A percentile compares a stretch with the other conserved stretches of the same genome.
Evolutionary conservation across 257 asterid species (phyloP).

Genomic region (Thymus quinquecostatus): DNA sequence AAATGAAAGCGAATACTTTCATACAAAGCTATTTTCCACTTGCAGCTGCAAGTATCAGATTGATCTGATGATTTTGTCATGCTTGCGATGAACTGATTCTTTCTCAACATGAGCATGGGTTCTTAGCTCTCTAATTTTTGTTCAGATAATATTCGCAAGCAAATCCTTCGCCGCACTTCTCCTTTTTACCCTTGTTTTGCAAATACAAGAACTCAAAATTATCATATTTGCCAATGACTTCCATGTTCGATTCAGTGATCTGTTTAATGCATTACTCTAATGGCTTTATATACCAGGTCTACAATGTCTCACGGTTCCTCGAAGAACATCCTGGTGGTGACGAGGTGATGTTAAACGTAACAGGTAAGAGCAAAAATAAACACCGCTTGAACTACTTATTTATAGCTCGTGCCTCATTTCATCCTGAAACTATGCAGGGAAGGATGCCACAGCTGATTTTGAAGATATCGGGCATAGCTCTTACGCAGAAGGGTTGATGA

Average conservation of each 20-base stretch:
- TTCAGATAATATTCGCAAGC: not conserved
- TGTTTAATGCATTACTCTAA: not conserved
- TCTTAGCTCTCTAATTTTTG: not conserved
- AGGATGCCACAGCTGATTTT: constrained; percentile 65
- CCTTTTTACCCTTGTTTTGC: not conserved
- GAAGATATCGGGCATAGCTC: constrained; percentile 72
- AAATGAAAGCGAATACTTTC: not conserved
- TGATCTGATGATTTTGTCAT: too few species aligned
- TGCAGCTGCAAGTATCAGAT: not conserved
- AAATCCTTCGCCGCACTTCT: not conserved
- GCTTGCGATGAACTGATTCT: not conserved
- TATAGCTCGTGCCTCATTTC: not conserved
- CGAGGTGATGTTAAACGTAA: constrained; percentile 48
- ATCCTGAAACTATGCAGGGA: constrained; percentile 38
- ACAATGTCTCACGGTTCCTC: constrained; percentile 56
- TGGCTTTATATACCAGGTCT: constrained; percentile 43
- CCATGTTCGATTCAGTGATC: not conserved
- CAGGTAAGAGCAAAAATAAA: constrained; percentile 43
- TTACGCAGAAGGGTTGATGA: constrained; percentile 49
- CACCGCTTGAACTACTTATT: not conserved
- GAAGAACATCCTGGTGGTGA: constrained; percentile 87
- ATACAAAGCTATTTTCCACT: not conserved
- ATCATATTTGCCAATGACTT: not conserved
- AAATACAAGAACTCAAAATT: not conserved
- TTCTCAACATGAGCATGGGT: not conserved